Evolutionary conservation across 192 early-diverging fungal species (phyloP), one percentile per base, ranked within the genome.

Genomic region (Coemansia sp.): DNA sequence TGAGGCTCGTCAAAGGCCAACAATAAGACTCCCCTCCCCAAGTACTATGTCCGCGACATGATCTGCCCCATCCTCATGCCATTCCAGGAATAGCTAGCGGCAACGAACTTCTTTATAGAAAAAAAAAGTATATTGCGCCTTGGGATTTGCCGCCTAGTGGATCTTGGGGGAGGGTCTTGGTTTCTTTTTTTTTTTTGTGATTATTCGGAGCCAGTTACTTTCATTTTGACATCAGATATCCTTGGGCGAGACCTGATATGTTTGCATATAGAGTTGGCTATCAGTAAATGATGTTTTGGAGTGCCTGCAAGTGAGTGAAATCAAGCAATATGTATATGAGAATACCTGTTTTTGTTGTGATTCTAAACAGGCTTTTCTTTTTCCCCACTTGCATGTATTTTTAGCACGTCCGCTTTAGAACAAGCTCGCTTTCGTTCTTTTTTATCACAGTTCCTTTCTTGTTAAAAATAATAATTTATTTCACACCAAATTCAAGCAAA

Each of bases 41-140:
- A 49, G 19, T 21, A 49, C 19, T 8, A 32, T 17, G 55, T 33
- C 55, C 30, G 28, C 30, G 3, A 30, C 14, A 32, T 33, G 55
- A 57, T 57, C 55, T 57, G 28, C 55, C 46, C 19, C 49, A 5
- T 23, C 19, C 23, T 53, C 49, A 10, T 13, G 26, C 28, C 52
- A 16, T 32, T 55, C 32, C 55, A 6, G 55, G 55, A 57, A 32
- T 53, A 53, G 50, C 49, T 7, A 52, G 43, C 43, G 17, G 46
- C 16, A 17, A 19, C 16, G 46, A 30, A 11, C 26, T 53, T 30
- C 50, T 13, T 28, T 28, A 53, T 13, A 53, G 26, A 16, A 32
- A 57, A 13, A 10, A 9, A n/a, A n/a, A n/a, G 11, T 7, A 55
- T 49, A 19, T 49, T 21, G 47, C 6, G 19, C 47, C 21, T 49